phyloP scores from a whole-genome alignment of 805 yeast species.

The Starmerella roubikii region DNA sequence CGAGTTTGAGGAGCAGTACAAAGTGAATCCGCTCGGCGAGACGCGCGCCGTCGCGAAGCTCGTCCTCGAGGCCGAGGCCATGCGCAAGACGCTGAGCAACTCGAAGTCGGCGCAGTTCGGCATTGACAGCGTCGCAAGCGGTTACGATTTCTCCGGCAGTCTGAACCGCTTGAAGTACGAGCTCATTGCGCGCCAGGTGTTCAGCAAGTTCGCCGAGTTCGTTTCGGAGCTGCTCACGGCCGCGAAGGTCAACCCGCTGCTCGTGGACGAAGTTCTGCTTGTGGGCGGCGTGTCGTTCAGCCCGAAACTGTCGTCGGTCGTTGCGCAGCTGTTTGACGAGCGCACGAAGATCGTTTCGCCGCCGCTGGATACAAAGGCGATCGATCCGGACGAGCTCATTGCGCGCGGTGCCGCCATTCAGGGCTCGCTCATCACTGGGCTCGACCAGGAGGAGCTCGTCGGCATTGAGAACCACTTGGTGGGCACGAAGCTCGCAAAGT shows the following conservation, averaged over 20 bases:
- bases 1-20: slow-evolving; percentile 83
- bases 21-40: slow-evolving; percentile 64
- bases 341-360: slow-evolving; percentile 61
- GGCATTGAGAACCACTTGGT: slow-evolving; percentile 41
- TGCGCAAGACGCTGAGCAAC: slow-evolving; percentile 84
- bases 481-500: slow-evolving; percentile 73
- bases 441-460: slow-evolving; percentile 72
- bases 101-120: slow-evolving; percentile 82
- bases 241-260: slow-evolving; percentile 74
- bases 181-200: slow-evolving; percentile 65
- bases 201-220: slow-evolving; percentile 62
- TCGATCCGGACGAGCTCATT: slow-evolving; percentile 77
- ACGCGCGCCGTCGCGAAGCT: slow-evolving; percentile 83
- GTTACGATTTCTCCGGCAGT: slow-evolving; percentile 82
- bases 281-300: slow-evolving; percentile 90
- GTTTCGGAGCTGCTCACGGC: slow-evolving; percentile 60
- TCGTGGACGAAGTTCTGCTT: slow-evolving; percentile 78
- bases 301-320: slow-evolving; percentile 73
- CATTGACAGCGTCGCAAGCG: slow-evolving; percentile 87
- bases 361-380: slow-evolving; percentile 54
- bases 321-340: slow-evolving; percentile 70
- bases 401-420: slow-evolving; percentile 95
- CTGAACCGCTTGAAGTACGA: slow-evolving; percentile 92
- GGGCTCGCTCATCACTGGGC: slow-evolving; percentile 67
- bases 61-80: slow-evolving; percentile 62